phyloP scores from a whole-genome alignment of 257 asterid species.

The Nemophila menziesii region DNA sequence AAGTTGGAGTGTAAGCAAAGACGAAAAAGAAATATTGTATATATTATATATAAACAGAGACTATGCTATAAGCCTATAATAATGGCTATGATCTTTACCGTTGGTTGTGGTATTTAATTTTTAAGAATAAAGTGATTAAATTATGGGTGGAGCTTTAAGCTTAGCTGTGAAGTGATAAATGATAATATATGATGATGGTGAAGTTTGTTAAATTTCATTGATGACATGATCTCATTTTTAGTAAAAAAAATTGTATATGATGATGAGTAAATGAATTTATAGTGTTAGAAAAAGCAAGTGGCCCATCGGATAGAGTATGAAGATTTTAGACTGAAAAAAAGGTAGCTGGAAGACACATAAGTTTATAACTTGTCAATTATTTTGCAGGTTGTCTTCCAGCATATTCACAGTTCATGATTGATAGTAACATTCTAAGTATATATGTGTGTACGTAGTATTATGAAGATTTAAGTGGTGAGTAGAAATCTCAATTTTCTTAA shows the following conservation, averaged over 20 bases:
- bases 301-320: background rate
- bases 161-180: constrained; percentile 13
- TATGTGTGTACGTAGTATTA: background rate
- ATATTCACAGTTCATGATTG: constrained; percentile 2
- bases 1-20: constrained; percentile 1
- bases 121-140: background rate
- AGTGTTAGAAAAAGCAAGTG: background rate
- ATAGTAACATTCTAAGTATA: background rate
- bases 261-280: background rate
- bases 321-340: no score
- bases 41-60: background rate
- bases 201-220: constrained; percentile 4
- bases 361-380: background rate
- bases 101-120: background rate
- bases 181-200: constrained; percentile 5
- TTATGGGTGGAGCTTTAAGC: constrained; percentile 5
- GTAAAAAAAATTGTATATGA: background rate
- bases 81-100: background rate
- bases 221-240: background rate
- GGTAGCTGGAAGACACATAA: background rate
- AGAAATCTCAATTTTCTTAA: background rate
- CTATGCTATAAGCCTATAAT: background rate
- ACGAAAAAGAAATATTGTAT: background rate
- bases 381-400: background rate
- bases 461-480: background rate